Evolutionary conservation across 2,329 filamentous ascomycete species (phyloP).

Genomic region (Xenoacremonium recifei): DNA sequence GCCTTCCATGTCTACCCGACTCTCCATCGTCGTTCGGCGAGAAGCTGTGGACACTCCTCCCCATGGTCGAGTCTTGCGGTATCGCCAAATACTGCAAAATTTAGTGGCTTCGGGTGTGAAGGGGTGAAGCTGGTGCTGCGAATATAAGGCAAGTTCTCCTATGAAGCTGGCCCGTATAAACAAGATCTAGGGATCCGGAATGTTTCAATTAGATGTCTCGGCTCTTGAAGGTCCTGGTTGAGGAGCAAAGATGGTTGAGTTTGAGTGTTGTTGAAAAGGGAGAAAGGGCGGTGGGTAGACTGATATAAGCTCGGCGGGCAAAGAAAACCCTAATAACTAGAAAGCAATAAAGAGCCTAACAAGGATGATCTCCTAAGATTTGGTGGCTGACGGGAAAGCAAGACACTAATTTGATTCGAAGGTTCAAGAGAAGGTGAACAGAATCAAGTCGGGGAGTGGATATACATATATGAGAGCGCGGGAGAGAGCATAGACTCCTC

Average conservation of each 20-base stretch:
- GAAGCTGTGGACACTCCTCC: slow-evolving; percentile 25
- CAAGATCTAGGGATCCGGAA: no score
- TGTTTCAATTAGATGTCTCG: no score
- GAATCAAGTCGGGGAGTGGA: slow-evolving; percentile 30
- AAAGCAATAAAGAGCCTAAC: no score
- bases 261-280: neutral
- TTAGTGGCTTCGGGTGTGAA: no score
- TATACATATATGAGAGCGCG: slow-evolving; percentile 32
- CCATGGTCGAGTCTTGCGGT: slow-evolving; percentile 22
- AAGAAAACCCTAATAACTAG: no score
- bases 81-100: no score
- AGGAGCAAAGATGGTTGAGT: neutral
- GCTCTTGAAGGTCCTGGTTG: no score
- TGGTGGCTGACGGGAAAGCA: slow-evolving; percentile 15
- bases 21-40: slow-evolving; percentile 21
- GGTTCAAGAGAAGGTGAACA: slow-evolving; percentile 25
- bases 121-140: no score
- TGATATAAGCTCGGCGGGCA: no score
- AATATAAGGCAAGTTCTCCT: no score
- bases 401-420: slow-evolving; percentile 24
- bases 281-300: neutral
- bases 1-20: slow-evolving; percentile 18
- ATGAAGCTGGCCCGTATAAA: no score
- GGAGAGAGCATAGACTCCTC: slow-evolving; percentile 20
- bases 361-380: slow-evolving; percentile 6